Evolutionary conservation across 2,329 filamentous ascomycete genomes (phyloP), one percentile per base, ranked within the genome.

Genomic region (Alternaria arborescens): DNA sequence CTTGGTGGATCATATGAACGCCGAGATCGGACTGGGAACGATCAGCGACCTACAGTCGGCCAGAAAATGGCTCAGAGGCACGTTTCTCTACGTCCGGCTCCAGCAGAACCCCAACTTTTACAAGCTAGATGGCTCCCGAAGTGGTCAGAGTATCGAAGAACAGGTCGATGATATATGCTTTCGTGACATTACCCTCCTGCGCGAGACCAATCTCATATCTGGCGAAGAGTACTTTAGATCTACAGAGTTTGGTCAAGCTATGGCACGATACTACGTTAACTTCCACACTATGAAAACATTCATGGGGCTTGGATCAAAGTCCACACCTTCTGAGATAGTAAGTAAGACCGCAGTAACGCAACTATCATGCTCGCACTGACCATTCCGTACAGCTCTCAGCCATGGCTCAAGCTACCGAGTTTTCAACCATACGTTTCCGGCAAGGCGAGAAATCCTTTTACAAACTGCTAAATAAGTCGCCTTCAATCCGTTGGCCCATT

Each of bases 1-100:
- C 67, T 79, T 97, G 0, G 89, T 94, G 50, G 91, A 94, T 65
- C 92, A 96, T 70, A 78, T 97, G 65, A 96, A 96, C 71, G 92
- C 92, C 2, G 92, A 96, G 71, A 90, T 94, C 48, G 89, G 89
- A 1, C 82, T 96, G 1, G 89, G 90, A 0, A 93, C 91, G 0
- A 88, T 96, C 55, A 85, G 80, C 5, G 85, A 89, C 66, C 74
- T 89, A 0, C 74, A 83, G 1, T 87, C 88, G 0, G 92, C 92
- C 11, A 89, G 88, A 62, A 84, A 81, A 62, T 97, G 92, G 92
- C 86, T 97, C 20, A 81, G 81, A 7, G 88, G 91, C 1, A 95
- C 92, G 0, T 96, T 96, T 69, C 81, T 96, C 8, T 90, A 89
- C 62, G 89, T 95, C 38, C 86, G 93, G 14, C 82, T 96, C 52